A percentile compares a stretch with the other conserved stretches of the same genome.
phyloP scores from a whole-genome alignment of 768 basidiomycete species.

The Leucocoprinus birnbaumii region DNA sequence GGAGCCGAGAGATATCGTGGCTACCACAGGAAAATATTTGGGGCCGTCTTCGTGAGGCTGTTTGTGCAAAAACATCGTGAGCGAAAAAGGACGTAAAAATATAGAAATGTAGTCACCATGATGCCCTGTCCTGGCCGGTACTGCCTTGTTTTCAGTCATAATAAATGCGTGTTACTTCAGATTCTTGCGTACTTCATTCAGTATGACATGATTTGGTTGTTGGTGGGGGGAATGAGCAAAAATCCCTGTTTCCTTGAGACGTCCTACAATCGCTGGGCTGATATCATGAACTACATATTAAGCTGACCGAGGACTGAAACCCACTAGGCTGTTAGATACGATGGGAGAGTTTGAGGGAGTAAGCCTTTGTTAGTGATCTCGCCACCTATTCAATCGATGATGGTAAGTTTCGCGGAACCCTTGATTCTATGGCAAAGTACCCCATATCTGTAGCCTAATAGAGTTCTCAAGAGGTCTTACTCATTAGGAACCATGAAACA shows the following conservation, averaged over 20 bases:
- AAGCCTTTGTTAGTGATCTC: slow-evolving; percentile 68
- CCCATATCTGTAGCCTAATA: slow-evolving; percentile 69
- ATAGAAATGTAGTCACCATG: slow-evolving; percentile 52
- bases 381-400: slow-evolving; percentile 47
- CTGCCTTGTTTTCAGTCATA: slow-evolving; percentile 29
- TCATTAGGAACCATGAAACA: slow-evolving; percentile 10
- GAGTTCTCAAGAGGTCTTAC: background rate
- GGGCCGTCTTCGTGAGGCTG: slow-evolving; percentile 95
- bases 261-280: slow-evolving; percentile 76
- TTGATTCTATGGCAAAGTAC: slow-evolving; percentile 33
- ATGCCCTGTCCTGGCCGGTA: slow-evolving; percentile 93
- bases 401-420: slow-evolving; percentile 1
- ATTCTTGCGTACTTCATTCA: slow-evolving; percentile 66
- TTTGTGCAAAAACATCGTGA: slow-evolving; percentile 5
- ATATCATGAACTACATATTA: background rate
- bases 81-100: slow-evolving; percentile 2
- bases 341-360: slow-evolving; percentile 67
- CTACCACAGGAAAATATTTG: slow-evolving; percentile 82
- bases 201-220: slow-evolving; percentile 83
- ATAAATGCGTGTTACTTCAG: slow-evolving; percentile 6
- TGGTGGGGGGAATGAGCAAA: slow-evolving; percentile 65
- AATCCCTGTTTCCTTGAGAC: slow-evolving; percentile 60
- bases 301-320: slow-evolving; percentile 18
- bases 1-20: slow-evolving; percentile 86
- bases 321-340: slow-evolving; percentile 68